A percentile compares a stretch with the other conserved stretches of the same genome.
These are phyloP conservation scores for Leccinum olivaceopallidum DNA, from an alignment of 768 basidiomycete genomes.

Conservation along the genomic window DNA sequence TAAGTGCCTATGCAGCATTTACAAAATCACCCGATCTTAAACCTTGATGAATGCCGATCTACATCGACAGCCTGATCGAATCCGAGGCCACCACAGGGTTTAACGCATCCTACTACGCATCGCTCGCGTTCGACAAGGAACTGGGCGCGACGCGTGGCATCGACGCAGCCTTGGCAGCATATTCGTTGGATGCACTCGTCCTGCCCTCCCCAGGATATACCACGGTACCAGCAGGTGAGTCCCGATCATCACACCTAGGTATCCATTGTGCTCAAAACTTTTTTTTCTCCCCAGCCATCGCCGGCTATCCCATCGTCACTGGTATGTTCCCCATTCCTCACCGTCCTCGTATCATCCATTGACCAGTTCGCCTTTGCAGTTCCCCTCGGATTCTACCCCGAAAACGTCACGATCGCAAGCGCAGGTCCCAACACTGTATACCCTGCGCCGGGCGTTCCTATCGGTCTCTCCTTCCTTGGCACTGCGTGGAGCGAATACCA, in stretches of 20 bases:
- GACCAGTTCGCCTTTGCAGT: constrained; percentile 15
- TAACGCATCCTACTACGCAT: constrained; percentile 40
- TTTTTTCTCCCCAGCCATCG: constrained; percentile 26
- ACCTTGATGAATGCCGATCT: neutral
- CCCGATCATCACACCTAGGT: neutral
- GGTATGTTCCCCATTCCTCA: constrained; percentile 14
- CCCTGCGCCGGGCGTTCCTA: constrained; percentile 41
- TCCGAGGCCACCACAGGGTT: constrained; percentile 28
- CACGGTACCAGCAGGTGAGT: constrained; percentile 22
- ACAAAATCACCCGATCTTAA: neutral
- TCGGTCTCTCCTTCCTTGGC: constrained; percentile 43
- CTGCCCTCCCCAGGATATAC: constrained; percentile 38
- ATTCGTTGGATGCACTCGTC: constrained; percentile 51
- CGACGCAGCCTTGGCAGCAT: constrained; percentile 47
- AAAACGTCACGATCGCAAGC: constrained; percentile 30
- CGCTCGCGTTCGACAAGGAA: constrained; percentile 47
- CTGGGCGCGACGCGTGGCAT: constrained; percentile 53
- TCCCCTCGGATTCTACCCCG: constrained; percentile 41
- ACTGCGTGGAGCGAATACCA: constrained; percentile 45
- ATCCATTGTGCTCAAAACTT: neutral
- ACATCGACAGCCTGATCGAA: constrained; percentile 19
- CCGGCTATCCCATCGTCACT: constrained; percentile 37
- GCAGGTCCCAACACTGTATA: constrained; percentile 38
- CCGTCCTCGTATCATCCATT: neutral
- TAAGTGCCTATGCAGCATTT: constrained; percentile 28